Evolutionary conservation across 1,284 basidiomycete species (phyloP), one percentile per base, ranked within the genome.

Genomic region (Austroboletus novae-zelandiae): DNA sequence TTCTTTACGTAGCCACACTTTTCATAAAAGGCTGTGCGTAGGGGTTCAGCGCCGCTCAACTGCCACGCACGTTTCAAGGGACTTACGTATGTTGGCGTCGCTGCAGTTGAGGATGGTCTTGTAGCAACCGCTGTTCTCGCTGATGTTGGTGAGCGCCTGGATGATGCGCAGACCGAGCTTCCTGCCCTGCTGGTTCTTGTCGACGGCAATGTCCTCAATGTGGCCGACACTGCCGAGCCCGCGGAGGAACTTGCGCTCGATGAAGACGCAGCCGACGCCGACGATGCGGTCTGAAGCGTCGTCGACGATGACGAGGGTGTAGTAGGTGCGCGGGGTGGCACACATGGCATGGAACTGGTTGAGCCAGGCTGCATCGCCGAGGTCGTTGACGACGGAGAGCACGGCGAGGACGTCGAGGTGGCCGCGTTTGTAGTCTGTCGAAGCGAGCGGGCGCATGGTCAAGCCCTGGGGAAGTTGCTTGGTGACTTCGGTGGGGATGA

Each of bases 21-120:
- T 71, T 93, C 79, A 71, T 99, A 99, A 74, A 99, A 99, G 1
- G 91, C 93, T 95, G 66, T 40, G 58, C 36, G 29, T 49, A 52
- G n/a, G 31, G 47, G 2, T 34, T 61, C 45, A 59, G 55, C 34
- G 30, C 53, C 44, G 50, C 45, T 25, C 53, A 27, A 15, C 42
- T 32, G 10, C 54, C 67, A 43, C 45, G 10, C 43, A 43, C 27
- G 37, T 9, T 50, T 41, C 45, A 11, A 44, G 42, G 39, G 34
- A 84, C 93, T 71, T 68, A 97, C 94, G 86, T 57, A 94, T 89
- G 62, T 98, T 99, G 47, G 81, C 78, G 56, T 92, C 84, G 65
- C 82, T 93, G 71, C 96, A 99, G 69, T 99, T 97, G 61, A 99
- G 72, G 58, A 99, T 98, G 18, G 93, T 94, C 84, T 99, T 98